Percentiles rank a stretch among this genome's conserved stretches.
phyloP scores from a whole-genome alignment of 495 filamentous ascomycete species.

The Massariosphaeria phaeospora region DNA sequence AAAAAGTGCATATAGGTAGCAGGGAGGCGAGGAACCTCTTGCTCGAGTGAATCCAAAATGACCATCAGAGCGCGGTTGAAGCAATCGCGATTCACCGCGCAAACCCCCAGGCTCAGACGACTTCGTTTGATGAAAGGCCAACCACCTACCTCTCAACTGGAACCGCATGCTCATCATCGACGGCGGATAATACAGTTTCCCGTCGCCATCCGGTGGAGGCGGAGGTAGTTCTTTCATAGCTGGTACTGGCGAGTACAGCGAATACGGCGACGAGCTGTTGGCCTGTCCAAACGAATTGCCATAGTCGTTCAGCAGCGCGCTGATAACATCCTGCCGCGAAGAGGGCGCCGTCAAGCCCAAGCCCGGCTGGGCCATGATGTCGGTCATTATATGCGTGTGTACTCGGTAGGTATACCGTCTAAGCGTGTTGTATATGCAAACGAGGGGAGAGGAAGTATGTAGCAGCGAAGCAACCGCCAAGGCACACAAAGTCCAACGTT shows the following conservation, averaged over 20 bases:
- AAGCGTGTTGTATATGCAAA: no score
- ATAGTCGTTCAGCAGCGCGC: slow-evolving; percentile 31
- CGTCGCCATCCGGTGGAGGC: slow-evolving; percentile 17
- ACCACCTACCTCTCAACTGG: slow-evolving; percentile 26
- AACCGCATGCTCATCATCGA: slow-evolving; percentile 16
- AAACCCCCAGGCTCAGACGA: background rate
- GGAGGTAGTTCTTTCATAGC: slow-evolving; percentile 30
- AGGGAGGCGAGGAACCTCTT: background rate
- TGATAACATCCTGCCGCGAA: slow-evolving; percentile 29
- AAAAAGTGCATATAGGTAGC: background rate
- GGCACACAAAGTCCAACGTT: no score
- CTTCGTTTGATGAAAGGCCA: background rate
- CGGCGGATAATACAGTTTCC: slow-evolving; percentile 8
- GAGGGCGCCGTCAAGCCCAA: slow-evolving; percentile 17
- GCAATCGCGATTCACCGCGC: background rate
- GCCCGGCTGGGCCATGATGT: slow-evolving; percentile 20
- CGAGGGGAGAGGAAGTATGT: background rate
- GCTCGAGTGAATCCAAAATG: background rate
- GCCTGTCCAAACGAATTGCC: slow-evolving; percentile 17
- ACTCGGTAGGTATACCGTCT: no score
- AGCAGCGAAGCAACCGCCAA: no score
- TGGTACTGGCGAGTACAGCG: slow-evolving; percentile 15
- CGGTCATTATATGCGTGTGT: slow-evolving; percentile 14
- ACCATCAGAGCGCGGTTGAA: background rate
- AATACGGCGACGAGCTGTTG: slow-evolving; percentile 13